Evolutionary conservation across 257 asterid species (phyloP), one percentile per base, ranked within the genome.

Genomic region (Sherardia arvensis): DNA sequence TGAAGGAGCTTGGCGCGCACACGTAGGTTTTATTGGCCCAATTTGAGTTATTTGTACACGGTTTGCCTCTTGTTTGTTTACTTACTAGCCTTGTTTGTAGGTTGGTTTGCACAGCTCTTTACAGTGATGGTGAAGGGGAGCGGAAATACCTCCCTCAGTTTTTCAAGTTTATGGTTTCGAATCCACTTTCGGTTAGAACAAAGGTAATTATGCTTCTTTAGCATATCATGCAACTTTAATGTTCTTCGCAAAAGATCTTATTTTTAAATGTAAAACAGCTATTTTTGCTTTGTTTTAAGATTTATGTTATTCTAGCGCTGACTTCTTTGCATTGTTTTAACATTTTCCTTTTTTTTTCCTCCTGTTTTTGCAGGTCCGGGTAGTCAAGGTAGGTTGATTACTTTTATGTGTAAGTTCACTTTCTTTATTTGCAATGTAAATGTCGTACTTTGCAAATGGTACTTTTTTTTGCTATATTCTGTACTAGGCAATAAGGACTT

Each of bases 101-200:
- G 75, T 80, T 92, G 95, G 96, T 90, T 57, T 92, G 99, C 75
- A 87, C 99, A 28, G 99, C 99, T 61, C 96, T 89, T 67, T 92
- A 92, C 77, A 79, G 74, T 67, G 99, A 89, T 73, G 94, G 86
- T 3, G 97, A 85, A 25, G 79, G 77, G 59, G 99, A 92, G 76
- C 85, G 97, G 76, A 92, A 92, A 81, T 92, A 92, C 78, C 95
- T 92, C 74, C 99, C 99, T 18, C 99, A 90, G 80, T 92, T 85
- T 80, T 92, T 89, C 88, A 92, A 92, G 76, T 92, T 92, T 69
- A 83, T 84, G 63, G 99, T 92, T 69, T 84, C 97, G 23, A 92
- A 92, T 80, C 99, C 97, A 57, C 91, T 92, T 71, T 89, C 99
- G 48, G 99, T 92, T 68, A 85, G 94, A 80, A 92, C 99, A 32